phyloP scores from a whole-genome alignment of 78 protist genomes.

The Abeoforma whisleri region DNA sequence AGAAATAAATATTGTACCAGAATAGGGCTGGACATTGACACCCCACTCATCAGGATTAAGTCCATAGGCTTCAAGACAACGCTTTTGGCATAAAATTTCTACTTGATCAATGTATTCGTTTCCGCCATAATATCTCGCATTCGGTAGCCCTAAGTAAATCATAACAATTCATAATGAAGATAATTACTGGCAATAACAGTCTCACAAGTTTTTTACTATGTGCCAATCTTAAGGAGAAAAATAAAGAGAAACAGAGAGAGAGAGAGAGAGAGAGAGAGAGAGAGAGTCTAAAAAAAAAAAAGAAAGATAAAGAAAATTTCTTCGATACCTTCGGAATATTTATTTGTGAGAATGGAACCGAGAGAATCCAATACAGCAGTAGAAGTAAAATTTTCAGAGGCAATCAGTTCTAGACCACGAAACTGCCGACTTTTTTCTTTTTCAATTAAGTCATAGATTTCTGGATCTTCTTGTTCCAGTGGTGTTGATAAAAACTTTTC shows the following conservation, averaged over 20 bases:
- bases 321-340: constrained; percentile 98
- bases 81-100: constrained; percentile 78
- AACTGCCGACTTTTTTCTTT: constrained; percentile 84
- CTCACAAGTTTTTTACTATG: not conserved
- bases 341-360: constrained; percentile 94
- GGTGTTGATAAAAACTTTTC: too few relatives aligned
- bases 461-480: constrained; percentile 66
- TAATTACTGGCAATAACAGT: not conserved
- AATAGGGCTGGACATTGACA: constrained; percentile 96
- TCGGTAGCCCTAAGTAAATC: constrained; percentile 47
- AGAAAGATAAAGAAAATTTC: too few relatives aligned
- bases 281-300: too few relatives aligned
- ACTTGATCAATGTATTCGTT: constrained; percentile 51
- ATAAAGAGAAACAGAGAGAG: not conserved
- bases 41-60: constrained; percentile 90
- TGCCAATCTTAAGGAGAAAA: not conserved
- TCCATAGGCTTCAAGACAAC: constrained; percentile 85
- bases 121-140: constrained; percentile 64
- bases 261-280: too few relatives aligned
- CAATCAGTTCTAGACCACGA: constrained; percentile 91
- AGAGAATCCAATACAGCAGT: constrained; percentile 89
- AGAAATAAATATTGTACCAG: too few relatives aligned
- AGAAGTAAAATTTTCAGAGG: constrained; percentile 96
- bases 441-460: constrained; percentile 70
- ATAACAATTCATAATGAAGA: not conserved